Evolutionary conservation across 2,329 filamentous ascomycete species (phyloP).

Genomic region (Talaromyces marneffei): DNA sequence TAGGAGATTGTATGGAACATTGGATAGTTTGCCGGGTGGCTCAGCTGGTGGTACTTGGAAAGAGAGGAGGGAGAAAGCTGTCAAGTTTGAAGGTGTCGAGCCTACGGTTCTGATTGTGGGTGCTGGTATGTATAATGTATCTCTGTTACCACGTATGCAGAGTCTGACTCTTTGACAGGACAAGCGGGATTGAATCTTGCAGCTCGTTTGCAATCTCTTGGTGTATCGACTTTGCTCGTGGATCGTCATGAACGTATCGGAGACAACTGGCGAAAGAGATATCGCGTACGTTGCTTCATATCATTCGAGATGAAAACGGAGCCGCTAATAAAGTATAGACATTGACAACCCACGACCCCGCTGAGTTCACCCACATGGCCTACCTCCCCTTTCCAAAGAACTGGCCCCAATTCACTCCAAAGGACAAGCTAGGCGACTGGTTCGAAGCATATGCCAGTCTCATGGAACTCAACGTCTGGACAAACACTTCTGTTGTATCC

Average conservation of each 20-base stretch:
- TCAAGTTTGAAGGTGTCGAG: constrained; percentile 27
- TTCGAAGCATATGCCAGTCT: constrained; percentile 45
- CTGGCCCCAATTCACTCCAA: constrained; percentile 41
- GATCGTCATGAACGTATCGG: constrained; percentile 44
- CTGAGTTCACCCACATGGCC: constrained; percentile 35
- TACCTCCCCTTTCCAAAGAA: constrained; percentile 39
- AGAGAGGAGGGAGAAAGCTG: constrained; percentile 30
- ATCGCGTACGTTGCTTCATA: constrained; percentile 27
- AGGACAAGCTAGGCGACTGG: constrained; percentile 46
- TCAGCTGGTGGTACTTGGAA: constrained; percentile 32
- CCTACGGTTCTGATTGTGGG: constrained; percentile 39
- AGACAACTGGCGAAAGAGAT: constrained; percentile 49
- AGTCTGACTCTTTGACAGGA: constrained; percentile 22
- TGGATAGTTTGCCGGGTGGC: constrained; percentile 30
- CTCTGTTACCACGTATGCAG: not conserved
- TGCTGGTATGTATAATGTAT: constrained; percentile 25
- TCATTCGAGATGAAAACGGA: not conserved
- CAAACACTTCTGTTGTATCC: constrained; percentile 34
- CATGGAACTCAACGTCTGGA: constrained; percentile 47
- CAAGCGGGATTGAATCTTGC: constrained; percentile 40
- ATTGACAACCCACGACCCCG: constrained; percentile 38
- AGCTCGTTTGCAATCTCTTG: constrained; percentile 38
- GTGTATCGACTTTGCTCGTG: constrained; percentile 38
- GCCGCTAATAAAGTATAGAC: constrained; percentile 20
- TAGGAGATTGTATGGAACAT: constrained; percentile 30